phyloP scores from a whole-genome alignment of 2,329 filamentous ascomycete species.

The Ophiostoma himal-ulmi region DNA sequence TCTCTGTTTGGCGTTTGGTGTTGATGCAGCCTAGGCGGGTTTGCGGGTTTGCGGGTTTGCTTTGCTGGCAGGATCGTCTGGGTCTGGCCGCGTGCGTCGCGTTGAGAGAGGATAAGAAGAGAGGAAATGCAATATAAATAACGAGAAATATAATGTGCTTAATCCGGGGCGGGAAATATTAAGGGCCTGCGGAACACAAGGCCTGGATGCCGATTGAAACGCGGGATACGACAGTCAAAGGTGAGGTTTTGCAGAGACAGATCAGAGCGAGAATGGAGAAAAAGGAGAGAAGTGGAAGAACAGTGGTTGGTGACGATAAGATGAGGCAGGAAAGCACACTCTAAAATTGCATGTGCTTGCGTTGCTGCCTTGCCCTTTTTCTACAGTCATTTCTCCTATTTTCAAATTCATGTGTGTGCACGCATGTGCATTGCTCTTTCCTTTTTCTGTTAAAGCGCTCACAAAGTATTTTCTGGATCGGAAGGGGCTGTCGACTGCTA shows the following conservation, averaged over 20 bases:
- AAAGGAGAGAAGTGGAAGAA: not conserved
- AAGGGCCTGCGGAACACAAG: too few relatives aligned
- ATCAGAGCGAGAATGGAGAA: not conserved
- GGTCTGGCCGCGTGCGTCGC: not conserved
- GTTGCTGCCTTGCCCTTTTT: not conserved
- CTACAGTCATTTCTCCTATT: not conserved
- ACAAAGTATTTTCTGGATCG: not conserved
- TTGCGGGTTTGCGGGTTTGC: not conserved
- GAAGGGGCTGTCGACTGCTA: not conserved
- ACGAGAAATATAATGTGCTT: not conserved
- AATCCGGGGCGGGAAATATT: not conserved
- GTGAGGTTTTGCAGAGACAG: not conserved
- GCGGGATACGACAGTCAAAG: not conserved
- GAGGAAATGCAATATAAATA: not conserved
- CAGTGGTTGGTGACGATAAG: not conserved
- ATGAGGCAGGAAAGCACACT: not conserved
- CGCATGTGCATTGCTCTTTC: not conserved
- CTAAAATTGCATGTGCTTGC: not conserved
- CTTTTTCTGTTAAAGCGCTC: not conserved
- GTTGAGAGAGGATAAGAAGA: not conserved
- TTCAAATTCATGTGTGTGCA: not conserved
- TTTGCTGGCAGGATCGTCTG: not conserved
- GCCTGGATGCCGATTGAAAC: not conserved
- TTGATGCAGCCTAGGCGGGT: not conserved
- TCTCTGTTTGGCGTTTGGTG: not conserved